These are phyloP conservation scores for Cercospora berteroae DNA, from an alignment of 2,329 filamentous ascomycete species.

Conservation along the genomic window DNA sequence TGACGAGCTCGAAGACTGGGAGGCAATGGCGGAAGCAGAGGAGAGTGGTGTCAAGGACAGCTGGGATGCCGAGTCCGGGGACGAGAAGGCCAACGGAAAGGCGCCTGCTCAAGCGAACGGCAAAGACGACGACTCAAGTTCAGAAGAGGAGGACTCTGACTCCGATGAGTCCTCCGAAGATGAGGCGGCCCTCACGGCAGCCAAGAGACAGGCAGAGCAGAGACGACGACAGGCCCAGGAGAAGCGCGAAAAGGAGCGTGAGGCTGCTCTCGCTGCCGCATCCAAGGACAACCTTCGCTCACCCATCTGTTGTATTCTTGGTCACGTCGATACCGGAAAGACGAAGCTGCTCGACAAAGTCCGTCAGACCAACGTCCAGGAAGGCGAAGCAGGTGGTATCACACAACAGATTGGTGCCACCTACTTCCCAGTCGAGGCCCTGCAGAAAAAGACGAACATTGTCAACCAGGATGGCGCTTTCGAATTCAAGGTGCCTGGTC, in stretches of 20 bases:
- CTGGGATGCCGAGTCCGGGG: conserved; percentile 85
- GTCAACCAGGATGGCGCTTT: conserved; percentile 88
- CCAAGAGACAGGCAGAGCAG: conserved; percentile 67
- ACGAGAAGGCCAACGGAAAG: conserved; percentile 54
- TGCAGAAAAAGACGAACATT: conserved; percentile 87
- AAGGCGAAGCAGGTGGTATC: conserved; percentile 98
- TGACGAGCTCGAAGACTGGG: conserved; percentile 77
- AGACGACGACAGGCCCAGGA: conserved; percentile 87
- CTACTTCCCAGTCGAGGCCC: conserved; percentile 94
- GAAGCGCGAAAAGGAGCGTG: conserved; percentile 82
- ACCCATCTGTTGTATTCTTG: conserved; percentile 98
- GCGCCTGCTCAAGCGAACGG: conserved; percentile 31
- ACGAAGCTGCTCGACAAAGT: conserved; percentile 99
- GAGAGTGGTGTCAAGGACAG: conserved; percentile 82
- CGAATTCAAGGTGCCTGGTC: conserved; percentile 95
- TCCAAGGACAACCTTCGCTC: conserved; percentile 94
- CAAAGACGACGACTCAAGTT: conserved; percentile 32
- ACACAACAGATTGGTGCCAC: conserved; percentile 99
- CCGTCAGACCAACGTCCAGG: conserved; percentile 96
- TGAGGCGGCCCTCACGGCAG: conserved; percentile 64
- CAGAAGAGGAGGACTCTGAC: conserved; percentile 47
- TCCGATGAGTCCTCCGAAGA: conserved; percentile 61
- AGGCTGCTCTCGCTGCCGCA: conserved; percentile 84
- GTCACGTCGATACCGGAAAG: conserved; percentile 99
- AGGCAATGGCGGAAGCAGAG: conserved; percentile 71